Evolutionary conservation across 805 yeast species (phyloP).

Genomic region (Wickerhamiella hasegawae): DNA sequence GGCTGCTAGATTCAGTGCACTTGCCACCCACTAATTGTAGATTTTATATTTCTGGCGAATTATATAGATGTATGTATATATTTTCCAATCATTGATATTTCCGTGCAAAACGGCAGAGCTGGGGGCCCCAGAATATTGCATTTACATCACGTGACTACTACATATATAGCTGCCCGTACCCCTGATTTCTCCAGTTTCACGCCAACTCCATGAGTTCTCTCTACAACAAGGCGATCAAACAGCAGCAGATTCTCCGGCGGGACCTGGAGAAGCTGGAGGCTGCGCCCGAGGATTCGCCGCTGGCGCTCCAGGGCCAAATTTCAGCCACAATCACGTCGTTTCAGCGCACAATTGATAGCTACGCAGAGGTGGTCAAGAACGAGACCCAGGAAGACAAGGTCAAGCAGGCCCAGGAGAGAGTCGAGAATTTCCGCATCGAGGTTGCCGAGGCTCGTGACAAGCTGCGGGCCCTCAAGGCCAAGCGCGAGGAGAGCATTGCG

Average conservation of each 20-base stretch:
- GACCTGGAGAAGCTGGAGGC: slow-evolving; percentile 46
- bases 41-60: too few relatives aligned
- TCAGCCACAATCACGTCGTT: slow-evolving; percentile 70
- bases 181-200: too few relatives aligned
- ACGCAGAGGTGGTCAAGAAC: slow-evolving; percentile 40
- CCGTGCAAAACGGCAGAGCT: too few relatives aligned
- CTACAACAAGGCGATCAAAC: slow-evolving; percentile 80
- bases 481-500: slow-evolving; percentile 37
- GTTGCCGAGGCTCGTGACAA: slow-evolving; percentile 30
- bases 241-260: slow-evolving; percentile 51
- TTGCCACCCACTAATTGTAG: too few relatives aligned
- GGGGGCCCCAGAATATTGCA: too few relatives aligned
- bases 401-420: slow-evolving; percentile 43
- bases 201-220: slow-evolving; percentile 77
- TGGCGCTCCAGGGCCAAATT: slow-evolving; percentile 57
- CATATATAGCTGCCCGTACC: too few relatives aligned
- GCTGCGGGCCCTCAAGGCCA: slow-evolving; percentile 37
- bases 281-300: slow-evolving; percentile 51
- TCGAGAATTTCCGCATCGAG: slow-evolving; percentile 36
- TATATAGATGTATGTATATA: too few relatives aligned
- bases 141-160: too few relatives aligned
- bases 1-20: background rate
- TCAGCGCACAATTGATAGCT: slow-evolving; percentile 59
- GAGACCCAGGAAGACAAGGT: slow-evolving; percentile 38
- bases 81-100: too few relatives aligned